Percentiles rank a stretch among this genome's conserved stretches.
These are phyloP conservation scores for Aegilops speltoides DNA, from an alignment of 176 grass and related monocot genomes.

Conservation along the genomic window DNA sequence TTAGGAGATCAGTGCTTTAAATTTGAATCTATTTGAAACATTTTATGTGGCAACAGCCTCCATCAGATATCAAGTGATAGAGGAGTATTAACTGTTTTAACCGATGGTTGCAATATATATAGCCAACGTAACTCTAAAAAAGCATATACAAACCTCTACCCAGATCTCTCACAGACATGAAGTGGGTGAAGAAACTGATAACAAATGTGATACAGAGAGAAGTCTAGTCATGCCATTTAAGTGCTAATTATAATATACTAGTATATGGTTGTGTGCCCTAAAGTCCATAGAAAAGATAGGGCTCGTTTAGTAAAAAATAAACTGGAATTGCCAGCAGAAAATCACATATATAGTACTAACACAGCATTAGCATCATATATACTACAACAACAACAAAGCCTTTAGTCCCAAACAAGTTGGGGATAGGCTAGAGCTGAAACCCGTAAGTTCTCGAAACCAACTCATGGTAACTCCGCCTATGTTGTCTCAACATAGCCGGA, in stretches of 20 bases:
- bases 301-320: background rate
- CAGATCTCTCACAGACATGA: background rate
- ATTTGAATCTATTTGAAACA: background rate
- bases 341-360: background rate
- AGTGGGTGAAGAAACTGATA: background rate
- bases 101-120: background rate
- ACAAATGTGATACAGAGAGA: background rate
- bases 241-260: background rate
- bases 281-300: background rate
- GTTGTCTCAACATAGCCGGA: too few relatives aligned
- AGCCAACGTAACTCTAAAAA: background rate
- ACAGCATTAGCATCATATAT: constrained; percentile 6
- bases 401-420: too few relatives aligned
- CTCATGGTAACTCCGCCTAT: too few relatives aligned
- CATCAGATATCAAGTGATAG: background rate
- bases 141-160: background rate
- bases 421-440: too few relatives aligned
- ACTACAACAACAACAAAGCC: too few relatives aligned
- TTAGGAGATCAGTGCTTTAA: background rate
- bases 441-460: too few relatives aligned
- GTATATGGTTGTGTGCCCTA: background rate
- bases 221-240: background rate
- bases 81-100: background rate
- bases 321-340: background rate
- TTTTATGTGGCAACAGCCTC: background rate